Evolutionary conservation across 176 grass and related monocot genomes (phyloP).

Genomic region (Ampelocalamus luodianensis): DNA sequence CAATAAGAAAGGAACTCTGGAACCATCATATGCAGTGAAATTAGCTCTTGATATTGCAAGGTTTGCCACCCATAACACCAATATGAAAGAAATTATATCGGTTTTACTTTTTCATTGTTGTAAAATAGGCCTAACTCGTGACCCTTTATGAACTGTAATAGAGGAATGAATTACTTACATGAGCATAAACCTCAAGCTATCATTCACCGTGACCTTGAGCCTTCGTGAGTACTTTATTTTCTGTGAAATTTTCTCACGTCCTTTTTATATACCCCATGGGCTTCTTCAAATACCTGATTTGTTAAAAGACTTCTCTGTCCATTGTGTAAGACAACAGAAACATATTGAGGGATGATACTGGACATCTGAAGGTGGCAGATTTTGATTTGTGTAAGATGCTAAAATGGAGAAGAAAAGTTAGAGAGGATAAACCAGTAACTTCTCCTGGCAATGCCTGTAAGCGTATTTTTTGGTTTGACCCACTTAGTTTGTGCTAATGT

Average conservation of each 20-base stretch:
- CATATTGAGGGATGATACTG: conserved; percentile 92
- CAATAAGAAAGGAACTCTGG: conserved; percentile 59
- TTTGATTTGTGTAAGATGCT: conserved; percentile 91
- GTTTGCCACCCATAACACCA: conserved; percentile 46
- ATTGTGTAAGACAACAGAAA: conserved; percentile 78
- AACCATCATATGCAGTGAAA: conserved; percentile 71
- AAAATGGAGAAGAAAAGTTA: conserved; percentile 82
- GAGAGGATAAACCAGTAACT: conserved; percentile 67
- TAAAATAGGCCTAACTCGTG: conserved; percentile 34
- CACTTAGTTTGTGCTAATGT: conserved; percentile 3
- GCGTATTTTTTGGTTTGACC: conserved; percentile 28
- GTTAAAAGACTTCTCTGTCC: conserved; percentile 45
- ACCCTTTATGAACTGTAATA: conserved; percentile 50
- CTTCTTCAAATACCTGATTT: conserved; percentile 45
- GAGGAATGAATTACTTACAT: conserved; percentile 97
- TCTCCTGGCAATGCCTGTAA: conserved; percentile 80
- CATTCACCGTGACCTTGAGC: conserved; percentile 97
- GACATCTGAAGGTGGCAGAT: conserved; percentile 95
- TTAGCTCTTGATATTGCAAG: conserved; percentile 98
- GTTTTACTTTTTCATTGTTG: conserved; percentile 14
- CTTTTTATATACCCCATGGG: neutral
- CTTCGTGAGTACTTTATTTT: conserved; percentile 78
- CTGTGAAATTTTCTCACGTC: neutral
- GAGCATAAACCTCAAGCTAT: conserved; percentile 90
- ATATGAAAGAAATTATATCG: neutral